Evolutionary conservation across 441 rosid genomes (phyloP).

Genomic region (Euphorbia corollata): DNA sequence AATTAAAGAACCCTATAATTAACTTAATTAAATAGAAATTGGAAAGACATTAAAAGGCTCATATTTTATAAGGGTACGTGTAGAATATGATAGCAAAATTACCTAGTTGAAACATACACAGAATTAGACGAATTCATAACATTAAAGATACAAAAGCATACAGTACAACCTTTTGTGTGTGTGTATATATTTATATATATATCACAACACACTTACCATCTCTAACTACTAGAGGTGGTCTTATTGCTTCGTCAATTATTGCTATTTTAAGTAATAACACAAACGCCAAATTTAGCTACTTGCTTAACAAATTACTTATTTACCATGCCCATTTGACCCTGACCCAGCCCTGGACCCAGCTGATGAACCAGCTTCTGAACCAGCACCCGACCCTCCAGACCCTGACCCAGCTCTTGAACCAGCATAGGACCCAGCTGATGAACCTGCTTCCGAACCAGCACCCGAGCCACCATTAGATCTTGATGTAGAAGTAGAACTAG

Average conservation of each 20-base stretch:
- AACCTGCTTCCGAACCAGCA: slow-evolving; percentile 49
- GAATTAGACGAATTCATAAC: too few species aligned
- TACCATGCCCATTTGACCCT: slow-evolving; percentile 26
- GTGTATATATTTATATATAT: too few species aligned
- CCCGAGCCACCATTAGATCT: slow-evolving; percentile 37
- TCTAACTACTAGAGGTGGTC: background rate
- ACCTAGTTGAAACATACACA: too few species aligned
- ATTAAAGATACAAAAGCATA: too few species aligned
- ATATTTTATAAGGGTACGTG: too few species aligned
- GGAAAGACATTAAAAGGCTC: too few species aligned
- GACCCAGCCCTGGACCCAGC: slow-evolving; percentile 71
- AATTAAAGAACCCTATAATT: too few species aligned
- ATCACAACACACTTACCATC: background rate
- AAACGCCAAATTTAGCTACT: background rate
- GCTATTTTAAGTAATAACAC: background rate
- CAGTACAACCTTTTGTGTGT: too few species aligned
- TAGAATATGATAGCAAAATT: too few species aligned
- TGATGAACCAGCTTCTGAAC: slow-evolving; percentile 50
- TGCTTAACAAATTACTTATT: background rate
- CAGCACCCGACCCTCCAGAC: slow-evolving; percentile 29
- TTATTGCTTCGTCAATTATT: background rate
- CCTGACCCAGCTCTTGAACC: slow-evolving; percentile 47
- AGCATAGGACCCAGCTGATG: slow-evolving; percentile 35
- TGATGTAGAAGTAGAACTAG: slow-evolving; percentile 52
- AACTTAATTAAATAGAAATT: too few species aligned